Conservation (phyloP, 208 protist genomes). For the Trypanosoma rangeli region DNA sequence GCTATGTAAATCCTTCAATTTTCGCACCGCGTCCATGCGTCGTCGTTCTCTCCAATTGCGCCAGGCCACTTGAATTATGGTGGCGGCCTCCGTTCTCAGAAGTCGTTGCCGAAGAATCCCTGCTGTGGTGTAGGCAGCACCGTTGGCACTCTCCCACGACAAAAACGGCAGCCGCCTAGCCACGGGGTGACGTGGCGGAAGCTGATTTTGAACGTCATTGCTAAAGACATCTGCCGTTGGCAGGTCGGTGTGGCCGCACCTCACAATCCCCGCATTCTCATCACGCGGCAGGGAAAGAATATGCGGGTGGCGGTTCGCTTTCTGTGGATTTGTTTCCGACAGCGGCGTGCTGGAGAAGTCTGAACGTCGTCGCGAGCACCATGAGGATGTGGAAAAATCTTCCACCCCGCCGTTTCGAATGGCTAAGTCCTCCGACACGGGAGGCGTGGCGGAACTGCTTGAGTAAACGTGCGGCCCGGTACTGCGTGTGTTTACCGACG, state of each 20-base stretch:
- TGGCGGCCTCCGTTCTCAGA: conserved; percentile 50
- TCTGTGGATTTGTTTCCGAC: neutral
- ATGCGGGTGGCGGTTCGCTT: neutral
- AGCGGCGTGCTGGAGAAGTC: neutral
- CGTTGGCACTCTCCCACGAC: neutral
- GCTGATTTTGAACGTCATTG: too few relatives aligned
- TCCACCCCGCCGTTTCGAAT: neutral
- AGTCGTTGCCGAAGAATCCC: conserved; percentile 30
- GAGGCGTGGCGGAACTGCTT: neutral
- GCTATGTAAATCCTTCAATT: conserved; percentile 9
- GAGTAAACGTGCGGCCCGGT: neutral
- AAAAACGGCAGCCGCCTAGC: neutral
- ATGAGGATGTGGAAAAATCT: neutral
- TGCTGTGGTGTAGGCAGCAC: neutral
- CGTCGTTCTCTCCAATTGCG: conserved; percentile 22
- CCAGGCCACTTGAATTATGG: conserved; percentile 58
- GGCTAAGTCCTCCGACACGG: neutral
- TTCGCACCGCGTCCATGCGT: conserved; percentile 5
- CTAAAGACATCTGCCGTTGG: neutral
- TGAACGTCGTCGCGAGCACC: neutral
- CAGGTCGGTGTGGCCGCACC: neutral
- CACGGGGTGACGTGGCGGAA: neutral
- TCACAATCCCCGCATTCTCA: neutral
- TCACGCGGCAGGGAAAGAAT: neutral
- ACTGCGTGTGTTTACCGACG: neutral